Percentiles rank a stretch among this genome's conserved stretches.
Conservation (phyloP, 75 land plant species). For the Cunninghamia lanceolata region DNA sequence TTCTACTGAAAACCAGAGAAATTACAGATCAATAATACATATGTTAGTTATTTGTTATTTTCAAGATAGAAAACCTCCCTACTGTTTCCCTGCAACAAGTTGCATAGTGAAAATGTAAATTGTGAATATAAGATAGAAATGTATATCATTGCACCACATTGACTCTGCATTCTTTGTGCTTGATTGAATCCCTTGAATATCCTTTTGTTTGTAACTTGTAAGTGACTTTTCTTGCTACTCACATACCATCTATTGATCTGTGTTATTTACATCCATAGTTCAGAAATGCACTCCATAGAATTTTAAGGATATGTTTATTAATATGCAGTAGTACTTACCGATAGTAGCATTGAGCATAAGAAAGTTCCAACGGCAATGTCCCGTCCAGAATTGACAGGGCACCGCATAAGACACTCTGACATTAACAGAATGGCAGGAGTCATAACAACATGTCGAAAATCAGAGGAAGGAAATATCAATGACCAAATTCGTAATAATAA, state of each 20-base stretch:
- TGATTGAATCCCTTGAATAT: not conserved
- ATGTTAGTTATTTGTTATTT: too few species aligned
- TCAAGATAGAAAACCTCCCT: not conserved
- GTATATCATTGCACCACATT: not conserved
- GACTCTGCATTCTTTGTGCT: not conserved
- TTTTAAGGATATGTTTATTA: not conserved
- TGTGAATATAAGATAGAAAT: too few species aligned
- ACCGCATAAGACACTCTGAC: conserved; percentile 91
- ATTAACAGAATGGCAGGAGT: conserved; percentile 79
- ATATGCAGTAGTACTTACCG: conserved; percentile 38
- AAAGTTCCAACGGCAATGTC: conserved; percentile 88
- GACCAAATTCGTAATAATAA: conserved; percentile 84
- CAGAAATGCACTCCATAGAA: not conserved
- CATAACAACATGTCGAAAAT: conserved; percentile 90
- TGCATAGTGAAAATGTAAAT: not conserved
- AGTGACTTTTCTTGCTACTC: not conserved
- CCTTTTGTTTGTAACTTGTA: not conserved
- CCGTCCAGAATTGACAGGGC: conserved; percentile 60
- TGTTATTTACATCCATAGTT: not conserved
- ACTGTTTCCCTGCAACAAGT: not conserved
- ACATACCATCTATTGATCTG: not conserved
- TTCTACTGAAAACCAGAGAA: too few species aligned
- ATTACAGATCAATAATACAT: too few species aligned
- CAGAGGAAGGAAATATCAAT: conserved; percentile 89
- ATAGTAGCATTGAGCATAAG: conserved; percentile 79